Conservation (phyloP, 1,139 yeast species). For the Geotrichum histeridarum region DNA sequence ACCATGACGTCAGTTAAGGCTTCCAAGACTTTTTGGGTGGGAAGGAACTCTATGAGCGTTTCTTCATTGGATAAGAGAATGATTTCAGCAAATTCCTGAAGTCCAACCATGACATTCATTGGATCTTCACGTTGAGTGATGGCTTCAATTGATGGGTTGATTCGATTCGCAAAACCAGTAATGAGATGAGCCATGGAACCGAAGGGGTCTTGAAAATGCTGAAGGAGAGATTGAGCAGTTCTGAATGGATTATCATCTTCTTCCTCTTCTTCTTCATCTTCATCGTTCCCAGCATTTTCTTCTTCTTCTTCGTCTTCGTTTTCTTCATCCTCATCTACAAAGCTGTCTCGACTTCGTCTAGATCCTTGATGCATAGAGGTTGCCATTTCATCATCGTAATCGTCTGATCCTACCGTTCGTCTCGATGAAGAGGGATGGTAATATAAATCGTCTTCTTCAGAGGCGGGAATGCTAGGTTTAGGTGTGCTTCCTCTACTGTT, state of each 20-base stretch:
- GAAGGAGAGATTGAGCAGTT: slow-evolving; percentile 27
- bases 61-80: slow-evolving; percentile 39
- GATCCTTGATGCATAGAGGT: slow-evolving; percentile 23
- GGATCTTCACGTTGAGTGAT: slow-evolving; percentile 42
- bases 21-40: slow-evolving; percentile 53
- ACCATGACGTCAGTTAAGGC: slow-evolving; percentile 56
- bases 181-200: slow-evolving; percentile 20
- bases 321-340: slow-evolving; percentile 14
- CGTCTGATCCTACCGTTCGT: slow-evolving; percentile 22
- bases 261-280: slow-evolving; percentile 11
- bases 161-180: slow-evolving; percentile 27
- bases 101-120: slow-evolving; percentile 41
- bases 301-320: slow-evolving; percentile 24
- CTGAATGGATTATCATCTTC: slow-evolving; percentile 20
- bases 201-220: slow-evolving; percentile 15
- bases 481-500: slow-evolving; percentile 17
- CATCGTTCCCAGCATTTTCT: slow-evolving; percentile 20
- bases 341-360: slow-evolving; percentile 24
- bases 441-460: slow-evolving; percentile 27
- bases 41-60: slow-evolving; percentile 42
- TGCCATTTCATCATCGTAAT: slow-evolving; percentile 27
- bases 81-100: slow-evolving; percentile 39
- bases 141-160: slow-evolving; percentile 30
- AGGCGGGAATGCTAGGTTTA: not conserved
- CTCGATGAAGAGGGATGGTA: slow-evolving; percentile 6